These are phyloP conservation scores for Wickerhamiella qilinensis DNA, from an alignment of 805 yeast genomes.

Conservation along the genomic window DNA sequence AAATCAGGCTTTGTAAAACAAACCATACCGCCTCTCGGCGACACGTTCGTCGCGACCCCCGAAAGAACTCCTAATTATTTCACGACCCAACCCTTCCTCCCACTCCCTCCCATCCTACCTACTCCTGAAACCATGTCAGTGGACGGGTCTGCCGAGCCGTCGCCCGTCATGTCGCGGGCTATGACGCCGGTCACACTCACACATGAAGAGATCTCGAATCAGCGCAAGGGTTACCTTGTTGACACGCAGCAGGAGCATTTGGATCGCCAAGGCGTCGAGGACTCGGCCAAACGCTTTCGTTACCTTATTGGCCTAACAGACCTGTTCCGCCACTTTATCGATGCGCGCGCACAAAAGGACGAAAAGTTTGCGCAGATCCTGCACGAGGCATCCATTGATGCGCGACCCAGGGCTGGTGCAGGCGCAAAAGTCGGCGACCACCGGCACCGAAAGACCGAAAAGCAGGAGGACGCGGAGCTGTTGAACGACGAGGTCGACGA, in stretches of 20 bases:
- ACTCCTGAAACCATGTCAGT: background rate
- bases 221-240: constrained; percentile 17
- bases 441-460: constrained; percentile 76
- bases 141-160: constrained; percentile 3
- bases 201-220: constrained; percentile 14
- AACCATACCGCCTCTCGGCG: no score
- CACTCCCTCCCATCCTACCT: no score
- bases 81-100: no score
- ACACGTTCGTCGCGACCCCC: no score
- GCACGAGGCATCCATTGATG: constrained; percentile 16
- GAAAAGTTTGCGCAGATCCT: constrained; percentile 33
- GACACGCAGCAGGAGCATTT: constrained; percentile 16
- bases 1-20: no score
- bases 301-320: constrained; percentile 72
- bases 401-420: constrained; percentile 8
- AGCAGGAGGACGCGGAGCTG: constrained; percentile 89
- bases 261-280: constrained; percentile 26
- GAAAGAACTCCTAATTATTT: no score
- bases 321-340: constrained; percentile 74
- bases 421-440: constrained; percentile 17
- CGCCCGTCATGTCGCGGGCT: constrained; percentile 7
- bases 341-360: constrained; percentile 65
- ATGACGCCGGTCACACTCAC: constrained; percentile 9
- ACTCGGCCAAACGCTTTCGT: constrained; percentile 64
- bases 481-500: constrained; percentile 45